Base-by-base conservation (phyloP, 257 asterid species). In the Fraxinus excelsior region DNA sequence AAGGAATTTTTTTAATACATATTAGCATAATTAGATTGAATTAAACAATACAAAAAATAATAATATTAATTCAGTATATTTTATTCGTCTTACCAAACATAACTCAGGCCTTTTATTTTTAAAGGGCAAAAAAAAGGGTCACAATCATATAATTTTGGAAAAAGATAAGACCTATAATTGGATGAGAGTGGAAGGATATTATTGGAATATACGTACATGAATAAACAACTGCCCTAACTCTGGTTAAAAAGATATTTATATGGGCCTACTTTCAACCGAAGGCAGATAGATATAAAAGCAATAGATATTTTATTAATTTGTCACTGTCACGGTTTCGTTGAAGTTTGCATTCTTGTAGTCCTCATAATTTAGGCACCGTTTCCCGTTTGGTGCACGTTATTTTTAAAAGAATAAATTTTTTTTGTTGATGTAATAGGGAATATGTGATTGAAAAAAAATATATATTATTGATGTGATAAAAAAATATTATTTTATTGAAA, bases 201-300 rank as follows among this genome's bases (percentile, higher is more conserved):
- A 46, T 7, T 38, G 26, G 38, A 12, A 74, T 62, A 60, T 51
- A n/a, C 56, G 35, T 67, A 58, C 11, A 21, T 56, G 5, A 62
- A 62, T 60, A 62, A 21, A 28, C 23, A 60, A 21, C 21, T 21
- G 23, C 40, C 1, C 42, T 62, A 74, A 74, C 78, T 74, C 16
- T n/a, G 18, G 38, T 58, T 34, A 73, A 34, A 18, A 14, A 58
- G 80, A 78, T 78, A 44, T 74, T 82, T 70, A 5, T 23, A 67
- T 46, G 80, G 85, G 71, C 77, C 74, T 49, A 1, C 38, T 1
- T 18, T 78, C 77, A 78, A 7, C 38, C 1, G 26, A 10, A 44
- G 35, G 35, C 3, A 4, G 34, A 70, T 38, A 70, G 34, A 37
- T 9, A 21, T 38, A 40, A 70, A 16, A 51, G n/a, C 62, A 53